Evolutionary conservation across 2,329 filamentous ascomycete genomes (phyloP), one percentile per base, ranked within the genome.

Genomic region (Esteya vermicola): DNA sequence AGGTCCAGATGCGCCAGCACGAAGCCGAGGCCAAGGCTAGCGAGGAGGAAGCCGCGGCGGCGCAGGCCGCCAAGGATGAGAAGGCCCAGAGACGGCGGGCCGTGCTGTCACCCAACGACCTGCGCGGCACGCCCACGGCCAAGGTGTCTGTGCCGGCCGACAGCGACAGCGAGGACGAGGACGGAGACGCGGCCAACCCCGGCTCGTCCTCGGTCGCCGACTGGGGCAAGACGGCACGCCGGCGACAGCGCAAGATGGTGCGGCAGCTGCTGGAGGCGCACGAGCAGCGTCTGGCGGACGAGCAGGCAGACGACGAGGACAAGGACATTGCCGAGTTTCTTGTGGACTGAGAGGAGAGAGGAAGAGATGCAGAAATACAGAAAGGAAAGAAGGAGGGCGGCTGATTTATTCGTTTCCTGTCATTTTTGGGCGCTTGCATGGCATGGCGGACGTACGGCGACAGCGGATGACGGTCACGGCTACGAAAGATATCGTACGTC

Each of bases 261-360:
- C 76, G 75, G 64, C 70, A 75, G 52, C 54, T 81, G 51, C 57
- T 83, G 45, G 75, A 77, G 50, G 70, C 67, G 36, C 66, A 75
- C 48, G 78, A 82, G 59, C 64, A 72, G 60, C 57, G 60, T 51
- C 58, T 72, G 49, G 63, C 68, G 48, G 67, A 74, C 50, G 55
- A 62, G 37, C 57, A 63, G 44, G 75, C 78, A 49, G 73, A 78
- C 43, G 68, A 82, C 48, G 75, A 80, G 44, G 79, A 85, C 56
- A 80, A 81, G 60, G 80, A 86, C 55, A 80, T 88, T 49, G 71
- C 76, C 54, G 78, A 86, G 58, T 75, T 80, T 51, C 57, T 86
- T 55, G 67, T 72, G 50, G 68, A 75, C 52, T 69, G 59, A 34
- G 7, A 16, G 4, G n/a, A 9, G n/a, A 4, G 9, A 5, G n/a